Conservation (phyloP, 331 rosid genomes). For the Malus hybrid region DNA sequence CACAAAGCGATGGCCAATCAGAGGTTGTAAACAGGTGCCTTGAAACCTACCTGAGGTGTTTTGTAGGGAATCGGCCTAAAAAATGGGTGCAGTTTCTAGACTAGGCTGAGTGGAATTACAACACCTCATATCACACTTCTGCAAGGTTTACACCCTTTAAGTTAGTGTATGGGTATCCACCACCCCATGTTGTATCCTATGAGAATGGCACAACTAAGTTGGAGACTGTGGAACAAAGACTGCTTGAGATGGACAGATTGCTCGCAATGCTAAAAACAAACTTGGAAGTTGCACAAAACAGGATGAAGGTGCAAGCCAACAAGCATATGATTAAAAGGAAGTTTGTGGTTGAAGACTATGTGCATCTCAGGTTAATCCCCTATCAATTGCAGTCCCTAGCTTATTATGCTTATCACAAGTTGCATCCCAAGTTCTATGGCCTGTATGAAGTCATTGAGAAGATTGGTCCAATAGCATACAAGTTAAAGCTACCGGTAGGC, state of each 20-base stretch:
- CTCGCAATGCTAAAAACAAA: too few relatives aligned
- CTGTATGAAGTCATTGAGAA: too few relatives aligned
- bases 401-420: too few relatives aligned
- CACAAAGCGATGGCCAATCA: too few relatives aligned
- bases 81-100: too few relatives aligned
- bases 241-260: neutral
- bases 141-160: neutral
- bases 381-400: too few relatives aligned
- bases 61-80: neutral
- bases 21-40: neutral
- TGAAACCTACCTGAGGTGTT: neutral
- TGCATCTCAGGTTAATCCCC: neutral
- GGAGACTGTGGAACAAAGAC: neutral
- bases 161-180: neutral
- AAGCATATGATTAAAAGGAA: neutral
- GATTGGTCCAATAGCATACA: too few relatives aligned
- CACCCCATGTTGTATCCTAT: neutral
- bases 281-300: rapidly evolving
- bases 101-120: neutral
- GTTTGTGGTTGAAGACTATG: neutral
- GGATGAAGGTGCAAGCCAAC: neutral
- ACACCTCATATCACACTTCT: neutral
- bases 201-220: neutral
- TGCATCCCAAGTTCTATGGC: too few relatives aligned
- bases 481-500: too few relatives aligned